Evolutionary conservation across 129 eudicot genomes (phyloP).

Genomic region (Helianthus annuus): DNA sequence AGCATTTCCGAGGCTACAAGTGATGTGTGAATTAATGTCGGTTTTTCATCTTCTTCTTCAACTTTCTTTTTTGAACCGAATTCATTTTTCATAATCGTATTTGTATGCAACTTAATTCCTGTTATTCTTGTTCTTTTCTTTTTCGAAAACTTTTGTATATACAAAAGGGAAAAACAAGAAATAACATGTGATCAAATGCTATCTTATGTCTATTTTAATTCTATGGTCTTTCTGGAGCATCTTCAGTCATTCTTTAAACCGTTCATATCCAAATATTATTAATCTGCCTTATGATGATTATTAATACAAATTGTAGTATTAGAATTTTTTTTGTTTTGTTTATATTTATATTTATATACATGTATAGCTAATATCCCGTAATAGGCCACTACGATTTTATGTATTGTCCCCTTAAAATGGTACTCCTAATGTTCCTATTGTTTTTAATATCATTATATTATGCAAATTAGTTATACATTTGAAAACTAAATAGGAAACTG

Average conservation of each 20-base stretch:
- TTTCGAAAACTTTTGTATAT: conserved; percentile 29
- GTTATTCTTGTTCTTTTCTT: conserved; percentile 38
- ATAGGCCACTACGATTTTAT: not conserved
- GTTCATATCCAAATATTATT: not conserved
- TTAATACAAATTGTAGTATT: not conserved
- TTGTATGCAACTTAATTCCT: conserved; percentile 25
- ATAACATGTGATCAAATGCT: conserved; percentile 32
- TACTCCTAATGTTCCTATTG: not conserved
- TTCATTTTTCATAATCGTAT: conserved; percentile 37
- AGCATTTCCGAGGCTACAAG: conserved; percentile 75
- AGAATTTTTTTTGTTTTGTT: not conserved
- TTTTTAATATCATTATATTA: no score
- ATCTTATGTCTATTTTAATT: conserved; percentile 1
- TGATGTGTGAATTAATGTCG: conserved; percentile 24
- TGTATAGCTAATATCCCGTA: not conserved
- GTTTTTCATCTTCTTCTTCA: conserved; percentile 12
- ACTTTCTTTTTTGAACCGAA: not conserved
- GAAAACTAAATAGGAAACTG: no score
- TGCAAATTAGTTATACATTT: not conserved
- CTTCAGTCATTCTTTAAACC: not conserved
- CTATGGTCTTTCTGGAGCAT: conserved; percentile 2
- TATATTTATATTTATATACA: not conserved
- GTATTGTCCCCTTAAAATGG: not conserved
- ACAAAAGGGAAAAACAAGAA: conserved; percentile 35
- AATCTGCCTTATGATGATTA: not conserved